These are phyloP conservation scores for bread wheat (Triticum aestivum) DNA, from an alignment of 176 grass and related monocot species.

Conservation along the genomic window DNA sequence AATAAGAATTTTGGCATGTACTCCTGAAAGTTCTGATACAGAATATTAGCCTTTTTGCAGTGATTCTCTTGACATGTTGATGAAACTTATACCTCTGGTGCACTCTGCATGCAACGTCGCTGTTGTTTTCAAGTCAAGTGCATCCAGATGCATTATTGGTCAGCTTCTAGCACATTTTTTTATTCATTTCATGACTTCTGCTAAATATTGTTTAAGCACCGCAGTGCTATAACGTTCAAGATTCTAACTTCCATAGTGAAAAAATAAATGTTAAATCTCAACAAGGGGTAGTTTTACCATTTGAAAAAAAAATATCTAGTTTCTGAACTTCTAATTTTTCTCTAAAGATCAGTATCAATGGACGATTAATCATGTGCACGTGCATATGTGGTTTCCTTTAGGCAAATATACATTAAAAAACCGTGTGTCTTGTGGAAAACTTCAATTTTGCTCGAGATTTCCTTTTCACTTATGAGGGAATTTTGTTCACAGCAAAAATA, in stretches of 20 bases:
- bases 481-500: neutral
- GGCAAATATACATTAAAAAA: neutral
- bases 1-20: slow-evolving; percentile 34
- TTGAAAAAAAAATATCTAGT: neutral
- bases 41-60: neutral
- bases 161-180: neutral
- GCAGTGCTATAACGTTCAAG: neutral
- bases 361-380: neutral
- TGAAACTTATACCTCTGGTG: slow-evolving; percentile 3
- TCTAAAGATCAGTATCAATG: neutral
- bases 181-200: neutral
- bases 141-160: neutral
- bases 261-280: neutral
- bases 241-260: neutral
- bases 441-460: neutral
- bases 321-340: neutral
- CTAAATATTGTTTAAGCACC: neutral
- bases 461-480: neutral
- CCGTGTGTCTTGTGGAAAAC: neutral
- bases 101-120: neutral
- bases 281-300: neutral
- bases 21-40: neutral
- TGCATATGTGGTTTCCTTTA: neutral
- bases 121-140: neutral
- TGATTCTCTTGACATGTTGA: slow-evolving; percentile 6